Conservation (phyloP, 805 yeast species). For the Saccharomyces eubayanus region DNA sequence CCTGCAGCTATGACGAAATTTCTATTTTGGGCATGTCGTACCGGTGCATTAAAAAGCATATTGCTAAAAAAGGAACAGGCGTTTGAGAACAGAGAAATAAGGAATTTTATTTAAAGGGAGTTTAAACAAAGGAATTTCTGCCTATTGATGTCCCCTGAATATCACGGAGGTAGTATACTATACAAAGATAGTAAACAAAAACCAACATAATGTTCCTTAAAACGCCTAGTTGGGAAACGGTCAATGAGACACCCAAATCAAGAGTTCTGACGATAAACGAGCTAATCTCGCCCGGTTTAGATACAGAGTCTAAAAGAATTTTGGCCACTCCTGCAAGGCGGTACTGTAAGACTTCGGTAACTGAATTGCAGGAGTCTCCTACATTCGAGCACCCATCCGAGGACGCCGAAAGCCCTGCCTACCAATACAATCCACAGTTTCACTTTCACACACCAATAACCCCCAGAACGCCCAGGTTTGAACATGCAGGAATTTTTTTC, state of each 20-base stretch:
- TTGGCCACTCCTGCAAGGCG: neutral
- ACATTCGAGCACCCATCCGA: neutral
- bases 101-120: neutral
- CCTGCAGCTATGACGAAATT: constrained; percentile 8
- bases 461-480: constrained; percentile 29
- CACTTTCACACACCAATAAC: constrained; percentile 7
- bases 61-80: neutral
- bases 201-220: neutral
- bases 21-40: neutral
- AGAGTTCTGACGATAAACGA: neutral
- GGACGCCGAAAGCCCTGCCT: neutral
- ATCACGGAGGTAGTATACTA: neutral
- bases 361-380: neutral
- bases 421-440: neutral
- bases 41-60: neutral
- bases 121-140: neutral
- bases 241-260: neutral
- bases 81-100: neutral
- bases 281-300: neutral
- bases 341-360: neutral
- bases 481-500: constrained; percentile 22
- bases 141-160: neutral
- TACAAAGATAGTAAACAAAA: neutral
- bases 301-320: neutral
- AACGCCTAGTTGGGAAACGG: neutral